Evolutionary conservation across 495 filamentous ascomycete species (phyloP).

Genomic region (Recurvomyces mirabilis): DNA sequence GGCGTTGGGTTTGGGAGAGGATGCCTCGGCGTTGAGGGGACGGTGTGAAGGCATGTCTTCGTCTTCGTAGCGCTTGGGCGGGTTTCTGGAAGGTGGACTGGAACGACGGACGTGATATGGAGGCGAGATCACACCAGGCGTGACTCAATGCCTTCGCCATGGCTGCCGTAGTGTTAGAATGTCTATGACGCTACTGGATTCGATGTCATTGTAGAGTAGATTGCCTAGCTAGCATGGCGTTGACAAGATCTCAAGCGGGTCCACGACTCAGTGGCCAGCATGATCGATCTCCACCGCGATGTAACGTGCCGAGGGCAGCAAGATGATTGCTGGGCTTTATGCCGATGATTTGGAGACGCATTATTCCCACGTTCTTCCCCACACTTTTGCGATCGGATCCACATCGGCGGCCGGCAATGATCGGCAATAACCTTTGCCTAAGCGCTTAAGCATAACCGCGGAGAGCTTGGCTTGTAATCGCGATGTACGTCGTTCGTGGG

Average conservation of each 20-base stretch:
- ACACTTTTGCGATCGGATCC: neutral
- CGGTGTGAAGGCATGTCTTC: neutral
- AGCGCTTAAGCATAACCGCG: too few species aligned
- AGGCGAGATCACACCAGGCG: slow-evolving; percentile 2
- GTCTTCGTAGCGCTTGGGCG: neutral
- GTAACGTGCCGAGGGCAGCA: neutral
- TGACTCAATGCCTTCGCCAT: slow-evolving; percentile 5
- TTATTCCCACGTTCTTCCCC: slow-evolving; percentile 1
- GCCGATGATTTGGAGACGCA: too few species aligned
- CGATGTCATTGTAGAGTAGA: too few species aligned
- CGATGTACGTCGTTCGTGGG: too few species aligned
- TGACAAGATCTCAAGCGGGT: too few species aligned
- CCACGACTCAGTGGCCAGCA: too few species aligned
- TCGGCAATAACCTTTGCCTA: neutral
- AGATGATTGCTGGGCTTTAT: too few species aligned
- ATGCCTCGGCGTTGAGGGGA: slow-evolving; percentile 10
- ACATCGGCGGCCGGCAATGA: neutral
- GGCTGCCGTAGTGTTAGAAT: too few species aligned
- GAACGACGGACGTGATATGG: neutral
- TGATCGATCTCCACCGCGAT: too few species aligned
- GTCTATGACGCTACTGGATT: too few species aligned
- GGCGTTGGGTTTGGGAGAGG: slow-evolving; percentile 12
- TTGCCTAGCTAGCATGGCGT: too few species aligned
- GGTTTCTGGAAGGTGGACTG: neutral
- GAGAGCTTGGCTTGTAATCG: too few species aligned